Conservation (phyloP, 257 asterid species). For the Rhazya stricta region DNA sequence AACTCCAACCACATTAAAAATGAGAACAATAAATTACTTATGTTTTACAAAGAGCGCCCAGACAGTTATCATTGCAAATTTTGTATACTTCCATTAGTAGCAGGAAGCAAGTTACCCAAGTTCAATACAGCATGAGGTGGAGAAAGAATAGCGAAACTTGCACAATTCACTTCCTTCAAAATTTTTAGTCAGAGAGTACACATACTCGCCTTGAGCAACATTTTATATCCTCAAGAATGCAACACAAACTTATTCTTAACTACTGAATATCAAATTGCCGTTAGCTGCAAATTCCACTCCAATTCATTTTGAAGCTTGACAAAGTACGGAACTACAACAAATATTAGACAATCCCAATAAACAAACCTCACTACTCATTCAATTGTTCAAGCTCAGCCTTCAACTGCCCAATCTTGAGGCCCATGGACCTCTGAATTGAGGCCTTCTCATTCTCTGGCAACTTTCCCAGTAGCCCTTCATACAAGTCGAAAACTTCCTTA, state of each 20-base stretch:
- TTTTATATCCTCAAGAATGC: not conserved
- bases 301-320: not conserved
- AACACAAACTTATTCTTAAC: not conserved
- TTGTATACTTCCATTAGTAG: not conserved
- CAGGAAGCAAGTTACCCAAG: not conserved
- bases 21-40: not conserved
- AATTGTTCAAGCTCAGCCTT: slow-evolving; percentile 84
- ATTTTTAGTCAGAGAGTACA: not conserved
- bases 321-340: not conserved
- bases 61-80: not conserved
- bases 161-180: not conserved
- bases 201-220: not conserved
- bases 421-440: slow-evolving; percentile 83
- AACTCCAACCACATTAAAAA: not conserved
- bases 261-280: not conserved
- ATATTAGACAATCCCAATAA: not conserved
- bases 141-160: not conserved
- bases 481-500: slow-evolving; percentile 63
- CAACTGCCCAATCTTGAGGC: slow-evolving; percentile 92
- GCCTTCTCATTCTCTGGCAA: slow-evolving; percentile 57
- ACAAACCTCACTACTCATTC: slow-evolving; percentile 59
- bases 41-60: not conserved
- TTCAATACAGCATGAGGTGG: not conserved
- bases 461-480: slow-evolving; percentile 47
- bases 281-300: slow-evolving; percentile 1